Evolutionary conservation across 768 basidiomycete genomes (phyloP).

Genomic region (Suillus subluteus): DNA sequence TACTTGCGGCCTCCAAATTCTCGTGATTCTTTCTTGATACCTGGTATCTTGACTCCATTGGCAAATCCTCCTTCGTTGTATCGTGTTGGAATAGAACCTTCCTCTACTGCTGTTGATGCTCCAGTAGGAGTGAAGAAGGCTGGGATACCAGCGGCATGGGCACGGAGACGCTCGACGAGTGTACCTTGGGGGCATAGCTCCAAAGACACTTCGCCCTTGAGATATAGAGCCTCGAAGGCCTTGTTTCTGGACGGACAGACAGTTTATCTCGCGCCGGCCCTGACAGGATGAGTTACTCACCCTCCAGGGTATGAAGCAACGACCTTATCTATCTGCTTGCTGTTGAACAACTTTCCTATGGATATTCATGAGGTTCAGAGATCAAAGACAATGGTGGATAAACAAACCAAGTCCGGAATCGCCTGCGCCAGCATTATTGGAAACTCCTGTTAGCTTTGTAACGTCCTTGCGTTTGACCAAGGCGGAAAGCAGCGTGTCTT

Average conservation of each 20-base stretch:
- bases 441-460: slow-evolving; percentile 77
- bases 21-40: slow-evolving; percentile 74
- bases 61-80: slow-evolving; percentile 76
- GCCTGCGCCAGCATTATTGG: slow-evolving; percentile 83
- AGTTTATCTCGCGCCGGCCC: neutral
- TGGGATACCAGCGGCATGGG: slow-evolving; percentile 89
- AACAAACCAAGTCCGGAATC: slow-evolving; percentile 68
- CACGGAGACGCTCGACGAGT: slow-evolving; percentile 84
- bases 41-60: slow-evolving; percentile 70
- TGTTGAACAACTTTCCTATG: slow-evolving; percentile 73
- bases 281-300: slow-evolving; percentile 39
- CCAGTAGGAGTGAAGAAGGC: slow-evolving; percentile 95
- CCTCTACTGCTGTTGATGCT: slow-evolving; percentile 85
- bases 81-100: slow-evolving; percentile 76
- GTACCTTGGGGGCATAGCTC: slow-evolving; percentile 94
- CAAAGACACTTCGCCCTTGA: slow-evolving; percentile 78
- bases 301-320: slow-evolving; percentile 91
- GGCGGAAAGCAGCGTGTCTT: slow-evolving; percentile 84
- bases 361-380: neutral
- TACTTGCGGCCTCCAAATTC: slow-evolving; percentile 79
- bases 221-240: slow-evolving; percentile 80
- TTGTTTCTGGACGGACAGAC: slow-evolving; percentile 64
- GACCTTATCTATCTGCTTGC: slow-evolving; percentile 79
- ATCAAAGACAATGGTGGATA: neutral
- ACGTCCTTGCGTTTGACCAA: slow-evolving; percentile 76